phyloP scores from a whole-genome alignment of 306 rosid genomes.

The Argentina anserina region DNA sequence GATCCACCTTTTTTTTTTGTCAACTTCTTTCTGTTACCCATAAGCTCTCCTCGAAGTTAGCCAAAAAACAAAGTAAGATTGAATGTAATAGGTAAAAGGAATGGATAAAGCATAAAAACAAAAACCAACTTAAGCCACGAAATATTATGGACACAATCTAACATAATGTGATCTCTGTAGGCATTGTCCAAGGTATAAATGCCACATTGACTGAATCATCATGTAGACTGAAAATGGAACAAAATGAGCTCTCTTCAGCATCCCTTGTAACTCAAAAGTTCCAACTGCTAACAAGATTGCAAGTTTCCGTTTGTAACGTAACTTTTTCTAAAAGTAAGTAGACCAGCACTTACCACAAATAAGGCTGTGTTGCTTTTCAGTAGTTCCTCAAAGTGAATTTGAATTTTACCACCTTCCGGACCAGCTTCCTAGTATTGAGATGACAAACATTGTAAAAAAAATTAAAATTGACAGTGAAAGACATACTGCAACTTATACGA shows the following conservation, averaged over 20 bases:
- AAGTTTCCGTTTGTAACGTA: background rate
- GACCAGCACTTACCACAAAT: constrained; percentile 66
- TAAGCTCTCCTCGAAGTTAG: background rate
- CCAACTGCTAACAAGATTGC: background rate
- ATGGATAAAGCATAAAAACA: background rate
- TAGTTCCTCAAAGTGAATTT: constrained; percentile 83
- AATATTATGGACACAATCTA: background rate
- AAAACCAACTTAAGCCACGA: background rate
- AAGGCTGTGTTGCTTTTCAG: constrained; percentile 87
- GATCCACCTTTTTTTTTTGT: background rate
- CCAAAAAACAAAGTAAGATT: background rate
- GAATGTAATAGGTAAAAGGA: background rate
- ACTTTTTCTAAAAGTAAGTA: background rate
- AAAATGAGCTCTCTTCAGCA: background rate
- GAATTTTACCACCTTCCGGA: constrained; percentile 87
- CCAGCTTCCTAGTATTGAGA: constrained; percentile 73
- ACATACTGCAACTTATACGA: background rate
- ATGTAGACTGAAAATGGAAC: background rate
- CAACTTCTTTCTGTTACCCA: background rate
- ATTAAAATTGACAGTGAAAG: no score
- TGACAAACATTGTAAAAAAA: constrained; percentile 19
- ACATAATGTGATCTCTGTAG: background rate
- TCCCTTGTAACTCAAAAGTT: background rate
- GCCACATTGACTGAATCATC: background rate
- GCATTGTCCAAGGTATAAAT: background rate